Conservation (phyloP, 768 basidiomycete species). For the Cytidiella melzeri region DNA sequence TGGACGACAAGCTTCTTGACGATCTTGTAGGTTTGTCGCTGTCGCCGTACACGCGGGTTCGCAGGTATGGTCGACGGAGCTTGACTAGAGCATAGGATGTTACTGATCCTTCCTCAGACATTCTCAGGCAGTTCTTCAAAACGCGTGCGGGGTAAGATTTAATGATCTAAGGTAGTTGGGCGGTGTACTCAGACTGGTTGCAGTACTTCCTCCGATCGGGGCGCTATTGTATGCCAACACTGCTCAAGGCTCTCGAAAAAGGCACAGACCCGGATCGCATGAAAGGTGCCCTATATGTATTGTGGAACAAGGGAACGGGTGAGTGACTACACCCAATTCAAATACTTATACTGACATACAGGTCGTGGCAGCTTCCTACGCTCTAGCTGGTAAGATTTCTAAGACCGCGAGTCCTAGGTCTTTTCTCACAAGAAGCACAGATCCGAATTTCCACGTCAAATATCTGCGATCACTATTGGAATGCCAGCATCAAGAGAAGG, state of each 20-base stretch:
- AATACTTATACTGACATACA: slow-evolving; percentile 10
- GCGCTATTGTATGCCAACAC: slow-evolving; percentile 50
- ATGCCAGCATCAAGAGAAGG: slow-evolving; percentile 86
- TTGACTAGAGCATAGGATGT: background rate
- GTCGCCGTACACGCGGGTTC: slow-evolving; percentile 72
- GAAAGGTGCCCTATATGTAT: slow-evolving; percentile 87
- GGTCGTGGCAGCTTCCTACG: slow-evolving; percentile 48
- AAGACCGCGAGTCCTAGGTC: background rate
- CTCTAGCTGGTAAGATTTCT: slow-evolving; percentile 50
- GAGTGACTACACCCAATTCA: slow-evolving; percentile 16
- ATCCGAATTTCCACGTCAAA: slow-evolving; percentile 47
- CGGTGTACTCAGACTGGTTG: background rate
- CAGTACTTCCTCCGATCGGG: slow-evolving; percentile 73
- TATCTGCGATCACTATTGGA: slow-evolving; percentile 62
- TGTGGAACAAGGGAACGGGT: slow-evolving; percentile 71
- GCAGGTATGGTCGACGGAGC: slow-evolving; percentile 48
- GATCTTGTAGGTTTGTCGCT: slow-evolving; percentile 72
- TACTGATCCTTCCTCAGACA: slow-evolving; percentile 37
- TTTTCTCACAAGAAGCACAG: slow-evolving; percentile 26
- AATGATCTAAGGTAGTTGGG: background rate
- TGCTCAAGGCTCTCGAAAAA: slow-evolving; percentile 57
- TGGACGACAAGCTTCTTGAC: slow-evolving; percentile 65
- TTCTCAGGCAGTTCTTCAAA: slow-evolving; percentile 60
- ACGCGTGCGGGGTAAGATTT: slow-evolving; percentile 51
- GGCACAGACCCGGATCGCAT: slow-evolving; percentile 88